These are phyloP conservation scores for Dendrobium huoshanense DNA, from an alignment of 106 monocot genomes.

Conservation along the genomic window DNA sequence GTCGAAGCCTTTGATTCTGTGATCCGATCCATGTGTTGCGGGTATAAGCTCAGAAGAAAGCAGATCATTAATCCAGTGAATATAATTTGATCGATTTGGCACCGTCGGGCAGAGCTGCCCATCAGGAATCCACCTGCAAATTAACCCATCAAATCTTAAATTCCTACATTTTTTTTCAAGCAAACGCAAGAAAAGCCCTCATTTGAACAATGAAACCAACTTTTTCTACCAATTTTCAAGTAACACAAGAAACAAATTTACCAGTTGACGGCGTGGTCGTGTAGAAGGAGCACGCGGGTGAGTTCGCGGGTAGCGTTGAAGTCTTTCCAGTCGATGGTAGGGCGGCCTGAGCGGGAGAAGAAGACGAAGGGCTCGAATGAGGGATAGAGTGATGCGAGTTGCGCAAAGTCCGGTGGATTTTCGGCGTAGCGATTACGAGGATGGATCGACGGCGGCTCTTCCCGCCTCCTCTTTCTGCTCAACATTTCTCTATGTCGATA, in stretches of 20 bases:
- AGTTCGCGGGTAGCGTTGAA: conserved; percentile 94
- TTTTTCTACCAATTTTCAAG: background rate
- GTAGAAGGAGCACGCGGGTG: conserved; percentile 83
- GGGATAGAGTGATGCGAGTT: conserved; percentile 86
- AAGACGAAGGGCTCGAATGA: conserved; percentile 76
- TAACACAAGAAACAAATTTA: conserved; percentile 9
- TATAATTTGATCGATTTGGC: conserved; percentile 85
- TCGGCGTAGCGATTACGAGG: conserved; percentile 70
- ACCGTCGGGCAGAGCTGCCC: conserved; percentile 92
- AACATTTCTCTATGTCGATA: conserved; percentile 24
- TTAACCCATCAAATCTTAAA: background rate
- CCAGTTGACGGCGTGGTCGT: conserved; percentile 87
- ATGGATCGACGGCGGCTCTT: conserved; percentile 51
- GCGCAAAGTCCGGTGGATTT: conserved; percentile 68
- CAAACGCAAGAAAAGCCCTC: background rate
- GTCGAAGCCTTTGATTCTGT: conserved; percentile 71
- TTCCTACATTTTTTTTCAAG: no score
- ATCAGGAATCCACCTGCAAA: conserved; percentile 89
- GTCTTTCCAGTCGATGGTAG: conserved; percentile 83
- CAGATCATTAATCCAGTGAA: conserved; percentile 89
- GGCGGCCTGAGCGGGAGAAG: conserved; percentile 32
- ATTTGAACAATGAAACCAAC: background rate
- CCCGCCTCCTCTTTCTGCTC: conserved; percentile 62
- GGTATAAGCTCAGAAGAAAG: conserved; percentile 67
- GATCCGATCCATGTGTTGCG: conserved; percentile 10